Evolutionary conservation across 2,329 filamentous ascomycete species (phyloP), one percentile per base, ranked within the genome.

Genomic region (Stenocarpella maydis): DNA sequence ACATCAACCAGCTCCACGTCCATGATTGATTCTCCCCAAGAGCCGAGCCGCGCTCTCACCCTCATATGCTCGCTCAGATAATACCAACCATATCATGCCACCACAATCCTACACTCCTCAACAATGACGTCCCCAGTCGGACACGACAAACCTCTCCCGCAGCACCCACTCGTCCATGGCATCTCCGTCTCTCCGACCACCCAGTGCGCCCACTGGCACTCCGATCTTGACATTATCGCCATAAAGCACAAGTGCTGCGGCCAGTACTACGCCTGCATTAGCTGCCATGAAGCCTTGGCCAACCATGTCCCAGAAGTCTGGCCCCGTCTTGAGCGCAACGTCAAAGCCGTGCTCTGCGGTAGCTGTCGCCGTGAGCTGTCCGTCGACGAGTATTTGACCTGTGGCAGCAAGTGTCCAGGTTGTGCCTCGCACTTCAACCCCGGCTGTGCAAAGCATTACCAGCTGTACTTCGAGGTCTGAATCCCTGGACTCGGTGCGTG

Each of bases 231-330:
- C 53, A 70, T 75, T 52, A 74, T 75, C 31, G 74, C 74, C 64
- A 75, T 75, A 45, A 71, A 69, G 24, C 74, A 75, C 69, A 71
- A 67, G 47, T 75, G 74, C 71, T 75, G 74, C 53, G 68, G 65
- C n/a, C 47, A 73, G 4, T 75, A 74, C 64, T 74, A 74, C 65
- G 74, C 74, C 50, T 75, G 74, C 63, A 73, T 73, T 50, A 71
- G 69, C 70, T 75, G 74, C 50, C 74, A 75, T 55, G 71, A 73
- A 6, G 73, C 69, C 0, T 21, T 73, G 28, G 72, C 69, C 19
- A 28, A 24, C 15, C 74, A 75, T 53, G 14, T 47, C 12, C 21
- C 72, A 5, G 43, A 65, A 14, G 70, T 73, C 43, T 75, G 74
- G 73, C 63, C 71, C 8, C 68, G 39, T 8, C 15, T 39, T 4